A percentile compares a stretch with the other conserved stretches of the same genome.
phyloP scores from a whole-genome alignment of 2,329 filamentous ascomycete genomes.

The Claviceps citrina region DNA sequence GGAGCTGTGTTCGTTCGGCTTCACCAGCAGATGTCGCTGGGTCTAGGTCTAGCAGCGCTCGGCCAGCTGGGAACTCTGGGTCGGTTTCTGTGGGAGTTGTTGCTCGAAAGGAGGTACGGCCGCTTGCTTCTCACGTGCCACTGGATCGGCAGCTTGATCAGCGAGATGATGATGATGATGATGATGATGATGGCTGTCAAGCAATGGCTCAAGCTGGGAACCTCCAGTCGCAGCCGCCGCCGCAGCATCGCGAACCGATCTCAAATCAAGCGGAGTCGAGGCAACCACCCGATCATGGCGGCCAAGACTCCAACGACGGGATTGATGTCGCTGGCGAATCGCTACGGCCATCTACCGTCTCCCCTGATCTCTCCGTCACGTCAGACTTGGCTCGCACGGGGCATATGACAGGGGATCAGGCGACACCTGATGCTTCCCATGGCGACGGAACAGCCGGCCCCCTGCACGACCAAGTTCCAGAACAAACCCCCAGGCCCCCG shows the following conservation, averaged over 20 bases:
- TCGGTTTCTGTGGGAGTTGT: neutral
- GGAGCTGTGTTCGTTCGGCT: neutral
- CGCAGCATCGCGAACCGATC: neutral
- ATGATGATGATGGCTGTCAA: neutral
- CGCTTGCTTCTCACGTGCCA: neutral
- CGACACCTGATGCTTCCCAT: neutral
- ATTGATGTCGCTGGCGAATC: neutral
- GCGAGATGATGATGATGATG: neutral
- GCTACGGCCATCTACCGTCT: conserved; percentile 4
- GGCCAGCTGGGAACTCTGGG: neutral
- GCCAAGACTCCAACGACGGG: neutral
- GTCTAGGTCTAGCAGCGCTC: no score
- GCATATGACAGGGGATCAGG: neutral
- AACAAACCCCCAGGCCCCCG: neutral
- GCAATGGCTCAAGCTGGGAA: neutral
- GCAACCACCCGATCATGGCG: neutral
- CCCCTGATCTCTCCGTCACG: conserved; percentile 4
- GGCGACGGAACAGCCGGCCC: neutral
- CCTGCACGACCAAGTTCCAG: neutral
- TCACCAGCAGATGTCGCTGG: neutral
- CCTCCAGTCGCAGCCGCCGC: neutral
- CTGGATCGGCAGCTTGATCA: neutral
- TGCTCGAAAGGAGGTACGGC: neutral
- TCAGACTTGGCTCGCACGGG: conserved; percentile 3
- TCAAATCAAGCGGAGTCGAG: neutral